Evolutionary conservation across 352 stramenopile genomes (phyloP).

Genomic region (Globisporangium lucens): DNA sequence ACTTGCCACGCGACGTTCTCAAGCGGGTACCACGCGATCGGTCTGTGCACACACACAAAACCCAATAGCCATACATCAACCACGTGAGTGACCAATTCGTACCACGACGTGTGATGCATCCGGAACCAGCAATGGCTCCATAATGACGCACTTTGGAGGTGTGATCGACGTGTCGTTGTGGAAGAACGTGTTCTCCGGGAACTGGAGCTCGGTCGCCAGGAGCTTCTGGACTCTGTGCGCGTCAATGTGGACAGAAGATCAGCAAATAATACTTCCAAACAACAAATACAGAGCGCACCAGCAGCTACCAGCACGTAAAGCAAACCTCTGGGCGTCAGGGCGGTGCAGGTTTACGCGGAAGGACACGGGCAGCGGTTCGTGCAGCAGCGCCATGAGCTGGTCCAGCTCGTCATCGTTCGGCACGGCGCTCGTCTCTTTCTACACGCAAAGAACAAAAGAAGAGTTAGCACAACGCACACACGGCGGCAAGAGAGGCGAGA

Average conservation of each 20-base stretch:
- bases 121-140: not conserved
- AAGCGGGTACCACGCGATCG: constrained; percentile 77
- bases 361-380: constrained; percentile 73
- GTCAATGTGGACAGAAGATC: not conserved
- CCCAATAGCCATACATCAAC: not conserved
- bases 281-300: not conserved
- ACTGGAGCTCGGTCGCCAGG: constrained; percentile 56
- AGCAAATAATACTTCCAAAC: not conserved
- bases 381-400: constrained; percentile 66
- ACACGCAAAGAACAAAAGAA: not conserved
- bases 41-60: constrained; percentile 20
- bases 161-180: constrained; percentile 56
- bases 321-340: constrained; percentile 36
- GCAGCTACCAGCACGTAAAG: constrained; percentile 10
- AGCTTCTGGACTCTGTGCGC: constrained; percentile 38
- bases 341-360: constrained; percentile 83
- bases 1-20: constrained; percentile 80
- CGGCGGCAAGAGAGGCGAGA: not conserved
- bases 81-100: not conserved
- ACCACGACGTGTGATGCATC: not conserved
- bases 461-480: too few relatives aligned
- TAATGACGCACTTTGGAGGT: constrained; percentile 45
- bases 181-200: constrained; percentile 47
- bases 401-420: constrained; percentile 46
- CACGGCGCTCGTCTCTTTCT: constrained; percentile 66